Evolutionary conservation across 139 green algal genomes (phyloP).

Genomic region (Chlorella sp.): DNA sequence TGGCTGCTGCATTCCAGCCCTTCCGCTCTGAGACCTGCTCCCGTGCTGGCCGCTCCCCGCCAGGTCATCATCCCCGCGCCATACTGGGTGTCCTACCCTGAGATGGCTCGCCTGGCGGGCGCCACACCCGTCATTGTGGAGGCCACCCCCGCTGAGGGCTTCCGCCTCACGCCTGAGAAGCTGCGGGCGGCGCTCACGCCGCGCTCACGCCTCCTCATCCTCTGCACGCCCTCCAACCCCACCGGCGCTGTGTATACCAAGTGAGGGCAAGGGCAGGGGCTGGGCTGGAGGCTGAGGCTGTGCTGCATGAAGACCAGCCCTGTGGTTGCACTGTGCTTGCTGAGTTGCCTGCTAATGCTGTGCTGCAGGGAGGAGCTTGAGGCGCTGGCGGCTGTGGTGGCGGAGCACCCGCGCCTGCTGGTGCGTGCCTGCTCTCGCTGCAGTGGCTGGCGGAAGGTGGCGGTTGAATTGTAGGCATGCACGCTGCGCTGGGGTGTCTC

Average conservation of each 20-base stretch:
- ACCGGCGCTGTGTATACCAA: conserved; percentile 89
- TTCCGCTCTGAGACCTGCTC: background rate
- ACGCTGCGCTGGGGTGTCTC: too few relatives aligned
- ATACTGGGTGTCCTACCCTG: conserved; percentile 98
- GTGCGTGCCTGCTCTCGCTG: conserved; percentile 1
- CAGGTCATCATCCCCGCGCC: conserved; percentile 95
- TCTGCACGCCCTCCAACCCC: conserved; percentile 98
- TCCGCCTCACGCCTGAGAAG: conserved; percentile 81
- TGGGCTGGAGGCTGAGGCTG: background rate
- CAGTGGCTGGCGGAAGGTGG: too few relatives aligned
- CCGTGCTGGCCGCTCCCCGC: background rate
- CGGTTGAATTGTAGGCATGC: too few relatives aligned
- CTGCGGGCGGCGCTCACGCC: conserved; percentile 85
- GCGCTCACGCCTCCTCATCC: conserved; percentile 90
- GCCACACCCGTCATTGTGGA: conserved; percentile 86
- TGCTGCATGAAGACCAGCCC: background rate
- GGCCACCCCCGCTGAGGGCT: conserved; percentile 73
- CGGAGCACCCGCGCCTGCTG: conserved; percentile 89
- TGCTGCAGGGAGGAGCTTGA: conserved; percentile 68
- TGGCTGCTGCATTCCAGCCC: background rate
- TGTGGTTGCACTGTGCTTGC: too few relatives aligned
- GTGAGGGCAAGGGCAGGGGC: conserved; percentile 3
- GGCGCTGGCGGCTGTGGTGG: conserved; percentile 86
- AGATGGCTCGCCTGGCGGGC: conserved; percentile 92
- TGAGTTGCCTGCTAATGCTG: too few relatives aligned